These are phyloP conservation scores for Yamadazyma friedrichii DNA, from an alignment of 1,139 yeast species.

Conservation along the genomic window DNA sequence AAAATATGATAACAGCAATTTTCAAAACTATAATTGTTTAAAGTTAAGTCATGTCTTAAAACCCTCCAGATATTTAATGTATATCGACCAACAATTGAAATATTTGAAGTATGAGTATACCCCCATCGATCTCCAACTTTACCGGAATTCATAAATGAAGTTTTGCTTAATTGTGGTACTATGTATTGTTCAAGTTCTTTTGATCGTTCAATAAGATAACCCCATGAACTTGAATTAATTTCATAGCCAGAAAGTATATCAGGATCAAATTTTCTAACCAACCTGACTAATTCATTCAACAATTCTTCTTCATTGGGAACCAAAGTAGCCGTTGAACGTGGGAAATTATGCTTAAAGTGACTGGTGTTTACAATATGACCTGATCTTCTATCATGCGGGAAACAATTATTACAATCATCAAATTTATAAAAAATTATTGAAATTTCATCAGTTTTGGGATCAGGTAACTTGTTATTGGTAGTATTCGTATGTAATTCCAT, in stretches of 20 bases:
- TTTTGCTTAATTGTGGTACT: constrained; percentile 44
- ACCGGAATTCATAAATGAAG: constrained; percentile 45
- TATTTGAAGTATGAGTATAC: constrained; percentile 69
- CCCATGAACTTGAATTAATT: constrained; percentile 82
- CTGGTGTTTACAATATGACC: constrained; percentile 19
- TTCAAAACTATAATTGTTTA: constrained; percentile 74
- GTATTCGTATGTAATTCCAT: constrained; percentile 70
- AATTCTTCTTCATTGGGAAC: constrained; percentile 3
- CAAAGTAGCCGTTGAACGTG: not conserved
- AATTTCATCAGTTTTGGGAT: constrained; percentile 63
- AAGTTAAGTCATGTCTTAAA: constrained; percentile 57
- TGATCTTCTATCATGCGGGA: constrained; percentile 11
- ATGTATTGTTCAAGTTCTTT: constrained; percentile 50
- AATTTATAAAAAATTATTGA: constrained; percentile 61
- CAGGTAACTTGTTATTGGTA: constrained; percentile 51
- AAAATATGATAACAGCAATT: constrained; percentile 68
- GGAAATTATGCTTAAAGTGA: constrained; percentile 1
- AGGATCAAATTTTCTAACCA: constrained; percentile 71
- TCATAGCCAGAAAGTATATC: constrained; percentile 88
- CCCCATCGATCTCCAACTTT: constrained; percentile 80
- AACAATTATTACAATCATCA: constrained; percentile 44
- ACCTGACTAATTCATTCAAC: constrained; percentile 51
- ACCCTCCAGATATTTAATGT: constrained; percentile 82
- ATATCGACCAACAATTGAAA: constrained; percentile 75
- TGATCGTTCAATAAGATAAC: constrained; percentile 71